A percentile compares a stretch with the other conserved stretches of the same genome.
Evolutionary conservation across 164 flowering plant species (phyloP).

Genomic region (Hamamelis virginiana): DNA sequence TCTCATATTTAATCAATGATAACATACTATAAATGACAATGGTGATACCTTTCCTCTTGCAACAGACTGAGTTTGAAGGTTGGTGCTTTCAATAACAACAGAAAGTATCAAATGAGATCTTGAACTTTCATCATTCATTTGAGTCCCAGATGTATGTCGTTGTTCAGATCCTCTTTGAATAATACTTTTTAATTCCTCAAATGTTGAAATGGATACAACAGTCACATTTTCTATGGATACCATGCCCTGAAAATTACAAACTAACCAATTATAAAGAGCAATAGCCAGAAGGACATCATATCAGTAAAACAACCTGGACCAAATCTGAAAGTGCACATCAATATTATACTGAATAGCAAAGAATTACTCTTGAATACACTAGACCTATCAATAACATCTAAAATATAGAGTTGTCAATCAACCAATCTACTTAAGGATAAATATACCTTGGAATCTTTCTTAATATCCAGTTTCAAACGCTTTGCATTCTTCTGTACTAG

Average conservation of each 20-base stretch:
- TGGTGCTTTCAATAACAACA: constrained; percentile 83
- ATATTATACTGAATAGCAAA: neutral
- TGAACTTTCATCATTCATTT: constrained; percentile 98
- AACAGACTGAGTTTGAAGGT: constrained; percentile 88
- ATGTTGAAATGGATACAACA: constrained; percentile 59
- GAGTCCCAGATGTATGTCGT: constrained; percentile 87
- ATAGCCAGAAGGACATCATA: no score
- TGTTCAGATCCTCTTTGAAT: constrained; percentile 80
- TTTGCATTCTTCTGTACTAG: constrained; percentile 69
- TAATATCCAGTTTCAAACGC: constrained; percentile 79
- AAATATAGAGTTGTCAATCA: neutral
- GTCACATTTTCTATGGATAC: constrained; percentile 91
- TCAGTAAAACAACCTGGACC: neutral
- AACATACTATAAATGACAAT: neutral
- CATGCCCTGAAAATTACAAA: constrained; percentile 71
- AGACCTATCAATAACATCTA: neutral
- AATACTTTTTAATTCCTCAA: constrained; percentile 66
- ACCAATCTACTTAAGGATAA: neutral
- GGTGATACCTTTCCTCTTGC: constrained; percentile 85
- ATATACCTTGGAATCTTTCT: constrained; percentile 92
- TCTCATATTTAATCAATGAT: neutral
- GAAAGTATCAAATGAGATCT: constrained; percentile 94
- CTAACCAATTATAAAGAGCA: neutral
- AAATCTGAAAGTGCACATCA: neutral
- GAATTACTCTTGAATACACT: neutral